A percentile compares a stretch with the other conserved stretches of the same genome.
Conservation (phyloP, 805 yeast genomes). For the Ogataea henricii region DNA sequence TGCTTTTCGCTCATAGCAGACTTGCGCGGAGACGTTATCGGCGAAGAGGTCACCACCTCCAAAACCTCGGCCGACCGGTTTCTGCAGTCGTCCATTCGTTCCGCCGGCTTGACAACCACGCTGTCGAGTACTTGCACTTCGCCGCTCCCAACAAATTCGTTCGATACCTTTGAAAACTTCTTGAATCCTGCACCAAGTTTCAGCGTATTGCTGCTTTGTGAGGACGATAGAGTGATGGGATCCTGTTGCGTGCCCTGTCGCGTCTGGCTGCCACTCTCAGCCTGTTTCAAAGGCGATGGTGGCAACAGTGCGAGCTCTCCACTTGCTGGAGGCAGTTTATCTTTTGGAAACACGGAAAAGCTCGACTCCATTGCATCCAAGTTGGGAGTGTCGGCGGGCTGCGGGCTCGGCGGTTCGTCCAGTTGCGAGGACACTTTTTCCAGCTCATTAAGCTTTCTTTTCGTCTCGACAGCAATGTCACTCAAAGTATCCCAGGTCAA, state of each 20-base stretch:
- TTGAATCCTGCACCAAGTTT: neutral
- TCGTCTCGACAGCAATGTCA: constrained; percentile 7
- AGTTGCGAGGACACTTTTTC: neutral
- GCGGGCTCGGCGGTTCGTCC: neutral
- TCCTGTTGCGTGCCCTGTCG: constrained; percentile 19
- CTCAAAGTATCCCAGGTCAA: constrained; percentile 11
- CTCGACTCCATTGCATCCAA: constrained; percentile 6
- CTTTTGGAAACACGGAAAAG: constrained; percentile 15
- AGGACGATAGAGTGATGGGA: constrained; percentile 19
- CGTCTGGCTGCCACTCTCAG: constrained; percentile 3
- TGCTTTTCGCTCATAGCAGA: neutral
- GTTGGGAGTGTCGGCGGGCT: neutral
- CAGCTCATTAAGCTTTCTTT: neutral
- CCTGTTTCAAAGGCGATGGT: too few species aligned
- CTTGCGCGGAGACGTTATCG: constrained; percentile 11
- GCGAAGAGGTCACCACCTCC: constrained; percentile 25
- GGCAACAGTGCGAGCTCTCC: too few species aligned
- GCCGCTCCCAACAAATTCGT: neutral
- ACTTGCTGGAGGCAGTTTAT: neutral
- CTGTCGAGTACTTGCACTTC: constrained; percentile 28
- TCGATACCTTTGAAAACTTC: neutral
- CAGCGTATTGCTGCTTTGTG: constrained; percentile 7
- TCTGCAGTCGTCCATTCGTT: neutral
- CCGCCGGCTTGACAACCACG: constrained; percentile 13
- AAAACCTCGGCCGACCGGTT: constrained; percentile 8